Conservation (phyloP, 345 rosid species). For the Brassica napus region Da-Ae NC_063449.1:15873001-15873500, state of each 20-base stretch:
- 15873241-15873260: conserved; percentile 44
- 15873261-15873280: conserved; percentile 43
- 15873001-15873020: conserved; percentile 45
- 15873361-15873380: not conserved
- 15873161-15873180: not conserved
- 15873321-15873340: conserved; percentile 57
- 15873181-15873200: conserved; percentile 40
- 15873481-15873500: conserved; percentile 28
- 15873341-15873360: conserved; percentile 27
- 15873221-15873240: conserved; percentile 48
- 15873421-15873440: conserved; percentile 54
- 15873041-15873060: conserved; percentile 27
- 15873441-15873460: conserved; percentile 55
- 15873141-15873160: not conserved
- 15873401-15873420: conserved; percentile 38
- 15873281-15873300: conserved; percentile 52
- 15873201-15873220: conserved; percentile 48
- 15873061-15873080: not conserved
- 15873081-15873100: conserved; percentile 30
- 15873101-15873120: not conserved
- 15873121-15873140: conserved; percentile 3
- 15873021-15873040: conserved; percentile 41
- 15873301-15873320: conserved; percentile 44
- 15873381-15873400: conserved; percentile 50
- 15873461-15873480: conserved; percentile 52